These are phyloP conservation scores for Aegilops bicornis DNA, from an alignment of 176 grass and related monocot genomes.

Conservation along the genomic window DNA sequence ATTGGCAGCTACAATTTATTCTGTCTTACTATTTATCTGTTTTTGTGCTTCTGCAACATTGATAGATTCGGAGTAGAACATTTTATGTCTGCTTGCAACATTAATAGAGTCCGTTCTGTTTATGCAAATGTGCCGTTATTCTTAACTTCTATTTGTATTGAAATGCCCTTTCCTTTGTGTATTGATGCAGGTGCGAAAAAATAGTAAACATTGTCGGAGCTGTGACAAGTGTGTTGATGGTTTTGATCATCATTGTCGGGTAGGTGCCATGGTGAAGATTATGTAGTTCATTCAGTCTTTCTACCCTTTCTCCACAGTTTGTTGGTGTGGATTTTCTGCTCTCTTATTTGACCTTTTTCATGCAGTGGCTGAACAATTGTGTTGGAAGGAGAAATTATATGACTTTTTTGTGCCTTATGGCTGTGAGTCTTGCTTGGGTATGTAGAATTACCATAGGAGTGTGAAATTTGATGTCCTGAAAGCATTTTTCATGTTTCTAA, in stretches of 20 bases:
- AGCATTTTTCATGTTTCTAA: constrained; percentile 32
- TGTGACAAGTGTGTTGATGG: constrained; percentile 99
- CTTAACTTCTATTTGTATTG: neutral
- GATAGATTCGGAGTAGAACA: neutral
- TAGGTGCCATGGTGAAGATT: constrained; percentile 51
- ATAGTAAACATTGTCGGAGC: constrained; percentile 96
- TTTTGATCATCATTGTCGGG: constrained; percentile 98
- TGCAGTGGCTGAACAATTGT: constrained; percentile 99
- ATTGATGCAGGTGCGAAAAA: constrained; percentile 69
- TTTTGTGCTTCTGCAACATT: constrained; percentile 20
- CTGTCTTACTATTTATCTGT: constrained; percentile 2
- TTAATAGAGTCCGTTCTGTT: neutral
- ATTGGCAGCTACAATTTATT: neutral
- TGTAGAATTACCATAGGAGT: constrained; percentile 31
- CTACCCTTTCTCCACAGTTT: neutral
- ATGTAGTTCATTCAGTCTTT: neutral
- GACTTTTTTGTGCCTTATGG: constrained; percentile 92
- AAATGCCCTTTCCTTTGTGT: neutral
- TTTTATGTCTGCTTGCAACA: neutral
- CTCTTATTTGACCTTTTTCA: constrained; percentile 17
- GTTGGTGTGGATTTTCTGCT: neutral
- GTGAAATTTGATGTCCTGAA: constrained; percentile 43
- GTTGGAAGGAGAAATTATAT: constrained; percentile 93
- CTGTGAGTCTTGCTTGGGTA: constrained; percentile 86
- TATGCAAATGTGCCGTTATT: neutral